Evolutionary conservation across 2,329 filamentous ascomycete genomes (phyloP).

Genomic region (Fusarium haematococcum): DNA sequence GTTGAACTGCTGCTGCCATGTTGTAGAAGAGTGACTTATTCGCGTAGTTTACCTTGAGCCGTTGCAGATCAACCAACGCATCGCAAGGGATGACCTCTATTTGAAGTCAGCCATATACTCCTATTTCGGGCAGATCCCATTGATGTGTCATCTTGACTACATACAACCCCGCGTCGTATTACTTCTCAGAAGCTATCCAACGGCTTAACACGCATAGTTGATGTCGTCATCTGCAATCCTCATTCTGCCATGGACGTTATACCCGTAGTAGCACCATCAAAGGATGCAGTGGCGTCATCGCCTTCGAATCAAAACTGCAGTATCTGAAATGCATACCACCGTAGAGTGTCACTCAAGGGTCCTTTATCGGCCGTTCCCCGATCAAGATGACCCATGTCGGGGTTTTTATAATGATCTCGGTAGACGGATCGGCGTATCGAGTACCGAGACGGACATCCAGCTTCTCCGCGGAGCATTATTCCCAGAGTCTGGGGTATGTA

Average conservation of each 20-base stretch:
- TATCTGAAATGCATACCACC: neutral
- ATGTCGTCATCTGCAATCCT: slow-evolving; percentile 27
- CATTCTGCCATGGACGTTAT: slow-evolving; percentile 12
- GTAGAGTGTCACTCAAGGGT: neutral
- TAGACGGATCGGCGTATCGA: neutral
- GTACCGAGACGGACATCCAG: neutral
- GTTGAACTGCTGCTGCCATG: slow-evolving; percentile 12
- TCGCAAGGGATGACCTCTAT: neutral
- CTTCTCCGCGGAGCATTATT: neutral
- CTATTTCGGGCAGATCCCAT: neutral
- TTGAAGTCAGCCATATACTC: neutral
- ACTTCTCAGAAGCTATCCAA: neutral
- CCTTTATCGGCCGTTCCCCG: neutral
- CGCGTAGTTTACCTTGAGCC: neutral
- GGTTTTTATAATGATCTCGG: neutral
- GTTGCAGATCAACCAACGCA: neutral
- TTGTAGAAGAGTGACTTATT: neutral
- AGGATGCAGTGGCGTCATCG: neutral
- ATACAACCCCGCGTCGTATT: neutral
- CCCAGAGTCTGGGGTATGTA: neutral
- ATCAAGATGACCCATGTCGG: neutral
- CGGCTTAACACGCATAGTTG: neutral
- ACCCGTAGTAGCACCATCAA: slow-evolving; percentile 1
- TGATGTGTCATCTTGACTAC: neutral
- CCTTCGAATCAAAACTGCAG: neutral